Percentiles rank a stretch among this genome's conserved stretches.
Conservation (phyloP, 2,329 filamentous ascomycete species). For the Fusarium equiseti region DNA sequence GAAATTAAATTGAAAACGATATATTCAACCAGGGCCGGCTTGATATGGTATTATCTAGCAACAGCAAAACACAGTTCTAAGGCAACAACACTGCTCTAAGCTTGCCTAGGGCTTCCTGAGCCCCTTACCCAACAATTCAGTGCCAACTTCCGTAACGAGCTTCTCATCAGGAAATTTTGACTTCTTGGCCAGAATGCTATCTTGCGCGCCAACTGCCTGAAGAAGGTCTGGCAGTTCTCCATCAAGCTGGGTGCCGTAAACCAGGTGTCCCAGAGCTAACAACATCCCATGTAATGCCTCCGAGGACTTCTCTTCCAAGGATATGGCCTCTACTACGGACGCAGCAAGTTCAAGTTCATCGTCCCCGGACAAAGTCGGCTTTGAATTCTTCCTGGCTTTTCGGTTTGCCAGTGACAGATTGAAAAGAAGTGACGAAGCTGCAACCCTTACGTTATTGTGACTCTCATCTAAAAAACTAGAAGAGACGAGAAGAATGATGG, state of each 20-base stretch:
- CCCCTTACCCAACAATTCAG: slow-evolving; percentile 64
- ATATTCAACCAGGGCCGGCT: not conserved
- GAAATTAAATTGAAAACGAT: not conserved
- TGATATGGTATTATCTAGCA: not conserved
- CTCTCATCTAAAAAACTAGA: slow-evolving; percentile 82
- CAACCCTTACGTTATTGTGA: slow-evolving; percentile 80
- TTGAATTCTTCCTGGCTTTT: slow-evolving; percentile 68
- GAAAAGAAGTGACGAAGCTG: slow-evolving; percentile 85
- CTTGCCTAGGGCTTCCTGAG: slow-evolving; percentile 52
- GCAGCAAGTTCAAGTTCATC: slow-evolving; percentile 86
- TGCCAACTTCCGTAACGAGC: slow-evolving; percentile 67
- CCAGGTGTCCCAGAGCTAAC: slow-evolving; percentile 79
- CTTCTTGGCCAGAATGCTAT: slow-evolving; percentile 70
- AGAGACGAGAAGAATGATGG: slow-evolving; percentile 77
- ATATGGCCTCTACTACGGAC: slow-evolving; percentile 79
- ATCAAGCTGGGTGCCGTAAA: slow-evolving; percentile 76
- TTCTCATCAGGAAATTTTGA: slow-evolving; percentile 67
- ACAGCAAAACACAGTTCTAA: not conserved
- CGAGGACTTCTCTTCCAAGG: slow-evolving; percentile 67
- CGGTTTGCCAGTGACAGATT: slow-evolving; percentile 82
- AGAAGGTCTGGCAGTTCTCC: slow-evolving; percentile 86
- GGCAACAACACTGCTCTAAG: not conserved
- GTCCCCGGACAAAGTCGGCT: slow-evolving; percentile 71
- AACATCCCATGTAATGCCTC: slow-evolving; percentile 84
- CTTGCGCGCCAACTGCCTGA: slow-evolving; percentile 78